A percentile compares a stretch with the other conserved stretches of the same genome.
phyloP scores from a whole-genome alignment of 1,284 basidiomycete species.

The Tetrapyrgos nigripes region DNA sequence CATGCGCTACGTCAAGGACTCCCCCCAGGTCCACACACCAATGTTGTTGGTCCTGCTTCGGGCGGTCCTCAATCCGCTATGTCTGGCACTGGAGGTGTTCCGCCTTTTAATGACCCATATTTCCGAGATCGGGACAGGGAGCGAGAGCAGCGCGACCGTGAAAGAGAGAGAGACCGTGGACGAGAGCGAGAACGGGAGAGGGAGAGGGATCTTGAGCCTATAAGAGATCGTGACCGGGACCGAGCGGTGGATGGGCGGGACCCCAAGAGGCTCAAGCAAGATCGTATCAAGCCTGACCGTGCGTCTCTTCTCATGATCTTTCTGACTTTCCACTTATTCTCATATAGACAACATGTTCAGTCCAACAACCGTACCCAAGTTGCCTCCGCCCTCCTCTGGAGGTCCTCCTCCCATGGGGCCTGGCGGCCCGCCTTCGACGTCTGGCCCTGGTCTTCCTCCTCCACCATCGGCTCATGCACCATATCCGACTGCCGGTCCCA shows the following conservation, averaged over 20 bases:
- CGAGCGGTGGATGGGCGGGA: slow-evolving; percentile 29
- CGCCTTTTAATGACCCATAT: slow-evolving; percentile 45
- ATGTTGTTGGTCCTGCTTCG: slow-evolving; percentile 33
- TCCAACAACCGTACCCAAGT: slow-evolving; percentile 20
- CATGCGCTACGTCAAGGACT: slow-evolving; percentile 48
- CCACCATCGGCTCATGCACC: slow-evolving; percentile 38
- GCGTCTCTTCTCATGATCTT: slow-evolving; percentile 34
- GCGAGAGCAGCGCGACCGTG: slow-evolving; percentile 30
- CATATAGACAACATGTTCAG: slow-evolving; percentile 21
- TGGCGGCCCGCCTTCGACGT: slow-evolving; percentile 23
- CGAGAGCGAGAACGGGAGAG: slow-evolving; percentile 28
- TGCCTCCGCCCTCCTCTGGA: slow-evolving; percentile 22
- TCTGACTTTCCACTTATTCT: slow-evolving; percentile 27
- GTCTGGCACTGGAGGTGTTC: slow-evolving; percentile 31
- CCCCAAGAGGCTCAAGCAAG: slow-evolving; percentile 42
- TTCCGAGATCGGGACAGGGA: slow-evolving; percentile 42
- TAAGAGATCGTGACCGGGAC: slow-evolving; percentile 25
- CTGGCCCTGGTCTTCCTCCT: slow-evolving; percentile 44
- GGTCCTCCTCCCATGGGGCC: slow-evolving; percentile 24
- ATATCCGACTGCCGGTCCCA: slow-evolving; percentile 39
- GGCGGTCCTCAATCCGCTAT: slow-evolving; percentile 29
- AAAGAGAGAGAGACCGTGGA: slow-evolving; percentile 27
- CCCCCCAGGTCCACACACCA: slow-evolving; percentile 21
- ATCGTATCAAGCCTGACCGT: slow-evolving; percentile 46
- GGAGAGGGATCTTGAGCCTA: slow-evolving; percentile 23